A percentile compares a stretch with the other conserved stretches of the same genome.
phyloP scores from a whole-genome alignment of 2,329 filamentous ascomycete species.

The Colletotrichum neosansevieriae region DNA sequence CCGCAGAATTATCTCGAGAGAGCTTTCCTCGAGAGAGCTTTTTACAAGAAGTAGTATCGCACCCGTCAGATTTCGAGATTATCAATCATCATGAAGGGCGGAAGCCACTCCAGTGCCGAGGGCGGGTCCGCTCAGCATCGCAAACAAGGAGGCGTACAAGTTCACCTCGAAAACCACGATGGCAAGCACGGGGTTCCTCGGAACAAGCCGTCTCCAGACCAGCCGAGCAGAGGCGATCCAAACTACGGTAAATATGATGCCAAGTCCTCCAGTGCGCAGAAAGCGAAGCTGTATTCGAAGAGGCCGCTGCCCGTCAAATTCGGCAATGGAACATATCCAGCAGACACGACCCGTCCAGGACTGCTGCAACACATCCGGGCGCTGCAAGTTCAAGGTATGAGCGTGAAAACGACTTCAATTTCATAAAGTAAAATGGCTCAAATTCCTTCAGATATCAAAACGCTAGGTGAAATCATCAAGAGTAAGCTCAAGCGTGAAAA shows the following conservation, averaged over 20 bases:
- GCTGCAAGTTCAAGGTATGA: conserved; percentile 60
- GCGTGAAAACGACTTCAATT: conserved; percentile 27
- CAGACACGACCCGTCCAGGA: conserved; percentile 60
- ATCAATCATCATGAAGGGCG: conserved; percentile 19
- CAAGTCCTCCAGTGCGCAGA: conserved; percentile 43
- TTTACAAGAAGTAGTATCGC: no score
- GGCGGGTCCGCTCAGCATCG: background rate
- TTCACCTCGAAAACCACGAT: background rate
- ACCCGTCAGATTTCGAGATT: no score
- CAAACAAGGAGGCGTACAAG: no score
- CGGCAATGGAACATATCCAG: conserved; percentile 71
- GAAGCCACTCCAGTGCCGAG: conserved; percentile 18
- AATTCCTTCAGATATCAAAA: conserved; percentile 66
- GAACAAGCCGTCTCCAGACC: background rate
- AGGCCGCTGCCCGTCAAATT: conserved; percentile 73
- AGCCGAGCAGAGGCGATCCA: conserved; percentile 14
- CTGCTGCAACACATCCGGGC: conserved; percentile 69
- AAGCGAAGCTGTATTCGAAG: conserved; percentile 60
- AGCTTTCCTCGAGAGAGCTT: no score
- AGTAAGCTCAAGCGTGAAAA: conserved; percentile 72
- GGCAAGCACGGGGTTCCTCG: background rate
- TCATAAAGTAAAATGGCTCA: background rate
- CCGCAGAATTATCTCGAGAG: no score
- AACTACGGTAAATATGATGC: conserved; percentile 35
- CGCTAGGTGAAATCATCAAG: conserved; percentile 70